phyloP scores from a whole-genome alignment of 1,284 basidiomycete species.

The Crucibulum cyathiforme region DNA sequence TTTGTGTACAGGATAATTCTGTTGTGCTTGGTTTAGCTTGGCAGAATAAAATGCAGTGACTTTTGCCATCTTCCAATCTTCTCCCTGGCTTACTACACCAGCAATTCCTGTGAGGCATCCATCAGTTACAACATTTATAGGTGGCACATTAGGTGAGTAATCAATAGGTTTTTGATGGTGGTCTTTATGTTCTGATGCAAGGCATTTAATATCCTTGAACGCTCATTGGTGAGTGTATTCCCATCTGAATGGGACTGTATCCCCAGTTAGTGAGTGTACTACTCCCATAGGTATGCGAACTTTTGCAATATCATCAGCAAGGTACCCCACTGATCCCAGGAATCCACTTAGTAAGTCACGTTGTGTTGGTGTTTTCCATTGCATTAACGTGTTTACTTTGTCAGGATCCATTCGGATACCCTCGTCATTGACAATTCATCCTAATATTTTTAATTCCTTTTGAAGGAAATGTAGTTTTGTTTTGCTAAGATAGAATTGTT shows the following conservation, averaged over 20 bases:
- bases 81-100: constrained; percentile 33
- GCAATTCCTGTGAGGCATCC: constrained; percentile 27
- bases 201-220: constrained; percentile 38
- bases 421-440: background rate
- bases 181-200: constrained; percentile 10
- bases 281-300: constrained; percentile 33
- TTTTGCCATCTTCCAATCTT: constrained; percentile 19
- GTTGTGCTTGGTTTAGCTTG: constrained; percentile 41
- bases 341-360: constrained; percentile 23
- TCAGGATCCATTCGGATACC: constrained; percentile 5
- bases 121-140: constrained; percentile 31
- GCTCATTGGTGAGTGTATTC: constrained; percentile 31
- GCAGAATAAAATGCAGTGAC: constrained; percentile 41
- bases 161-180: constrained; percentile 22
- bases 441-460: background rate
- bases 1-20: constrained; percentile 44
- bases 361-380: background rate
- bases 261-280: constrained; percentile 20
- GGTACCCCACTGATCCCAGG: background rate
- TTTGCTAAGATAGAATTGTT: background rate
- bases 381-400: constrained; percentile 3
- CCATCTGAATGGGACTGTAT: background rate
- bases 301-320: constrained; percentile 29
- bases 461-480: background rate
- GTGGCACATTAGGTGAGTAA: constrained; percentile 13